phyloP scores from a whole-genome alignment of 345 rosid species.

The Corchorus capsularis region DNA sequence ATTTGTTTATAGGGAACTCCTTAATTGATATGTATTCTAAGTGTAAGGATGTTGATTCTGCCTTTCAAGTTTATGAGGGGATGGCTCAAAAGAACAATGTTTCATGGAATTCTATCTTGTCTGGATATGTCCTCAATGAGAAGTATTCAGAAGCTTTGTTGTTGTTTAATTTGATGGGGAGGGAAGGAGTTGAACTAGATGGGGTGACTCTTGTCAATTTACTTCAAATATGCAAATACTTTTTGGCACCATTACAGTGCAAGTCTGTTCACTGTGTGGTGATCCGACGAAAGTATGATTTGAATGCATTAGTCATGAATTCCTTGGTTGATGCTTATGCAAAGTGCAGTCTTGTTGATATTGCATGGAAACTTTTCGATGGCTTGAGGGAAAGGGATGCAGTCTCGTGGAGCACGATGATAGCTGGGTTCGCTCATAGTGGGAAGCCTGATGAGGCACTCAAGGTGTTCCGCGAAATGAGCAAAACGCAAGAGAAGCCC shows the following conservation, averaged over 20 bases:
- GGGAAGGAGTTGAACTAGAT: conserved; percentile 43
- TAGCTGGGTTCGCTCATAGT: conserved; percentile 51
- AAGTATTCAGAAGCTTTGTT: conserved; percentile 48
- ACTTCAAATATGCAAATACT: conserved; percentile 58
- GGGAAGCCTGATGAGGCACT: conserved; percentile 63
- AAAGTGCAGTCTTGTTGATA: conserved; percentile 43
- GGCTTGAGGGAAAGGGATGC: conserved; percentile 42
- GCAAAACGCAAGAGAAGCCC: conserved; percentile 35
- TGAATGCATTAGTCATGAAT: conserved; percentile 43
- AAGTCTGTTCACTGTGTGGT: conserved; percentile 60
- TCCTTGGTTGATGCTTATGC: conserved; percentile 71
- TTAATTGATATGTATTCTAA: conserved; percentile 71
- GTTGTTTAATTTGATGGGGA: conserved; percentile 44
- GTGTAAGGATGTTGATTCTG: conserved; percentile 48
- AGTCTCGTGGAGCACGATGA: conserved; percentile 73
- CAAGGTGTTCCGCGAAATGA: conserved; percentile 50
- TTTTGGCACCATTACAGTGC: conserved; percentile 41
- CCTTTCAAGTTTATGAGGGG: conserved; percentile 47
- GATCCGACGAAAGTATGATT: conserved; percentile 43
- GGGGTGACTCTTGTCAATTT: conserved; percentile 58
- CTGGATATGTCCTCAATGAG: conserved; percentile 53
- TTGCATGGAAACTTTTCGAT: conserved; percentile 47
- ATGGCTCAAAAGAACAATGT: conserved; percentile 44
- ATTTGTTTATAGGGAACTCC: conserved; percentile 57
- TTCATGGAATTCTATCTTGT: conserved; percentile 69